A percentile compares a stretch with the other conserved stretches of the same genome.
These are phyloP conservation scores for Thozetella sp. DNA, from an alignment of 495 filamentous ascomycete species.

Conservation along the genomic window DNA sequence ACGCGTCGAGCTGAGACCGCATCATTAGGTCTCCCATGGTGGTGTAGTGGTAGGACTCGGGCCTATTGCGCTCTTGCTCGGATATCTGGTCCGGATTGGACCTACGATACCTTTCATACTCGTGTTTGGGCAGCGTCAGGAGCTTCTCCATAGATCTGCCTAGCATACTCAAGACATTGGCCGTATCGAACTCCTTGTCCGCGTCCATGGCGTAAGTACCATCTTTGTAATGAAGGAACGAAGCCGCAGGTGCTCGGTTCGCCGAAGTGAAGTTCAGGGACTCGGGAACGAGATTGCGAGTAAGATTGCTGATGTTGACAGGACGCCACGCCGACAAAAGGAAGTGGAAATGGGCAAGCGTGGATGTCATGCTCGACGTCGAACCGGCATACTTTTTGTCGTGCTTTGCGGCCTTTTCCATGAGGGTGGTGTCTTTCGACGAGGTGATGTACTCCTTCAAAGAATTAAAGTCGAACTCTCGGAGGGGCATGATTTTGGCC, in stretches of 20 bases:
- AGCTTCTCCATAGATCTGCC: slow-evolving; percentile 97
- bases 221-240: slow-evolving; percentile 84
- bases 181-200: slow-evolving; percentile 88
- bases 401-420: slow-evolving; percentile 61
- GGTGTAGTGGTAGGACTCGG: slow-evolving; percentile 88
- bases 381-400: slow-evolving; percentile 90
- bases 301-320: slow-evolving; percentile 66
- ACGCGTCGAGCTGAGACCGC: slow-evolving; percentile 93
- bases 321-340: slow-evolving; percentile 82
- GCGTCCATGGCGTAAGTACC: slow-evolving; percentile 95
- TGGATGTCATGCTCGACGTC: slow-evolving; percentile 92
- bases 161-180: slow-evolving; percentile 85
- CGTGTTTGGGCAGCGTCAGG: slow-evolving; percentile 76
- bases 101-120: slow-evolving; percentile 83
- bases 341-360: slow-evolving; percentile 88
- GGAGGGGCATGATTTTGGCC: slow-evolving; percentile 84
- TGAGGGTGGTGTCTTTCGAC: slow-evolving; percentile 74
- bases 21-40: slow-evolving; percentile 87
- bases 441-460: slow-evolving; percentile 86
- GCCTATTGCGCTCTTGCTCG: slow-evolving; percentile 64
- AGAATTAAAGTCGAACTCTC: slow-evolving; percentile 88
- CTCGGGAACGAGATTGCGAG: slow-evolving; percentile 62
- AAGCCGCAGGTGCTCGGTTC: slow-evolving; percentile 69
- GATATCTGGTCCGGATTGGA: slow-evolving; percentile 61
- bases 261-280: slow-evolving; percentile 69